These are phyloP conservation scores for Nemania sp. DNA, from an alignment of 2,329 filamentous ascomycete genomes.

Conservation along the genomic window DNA sequence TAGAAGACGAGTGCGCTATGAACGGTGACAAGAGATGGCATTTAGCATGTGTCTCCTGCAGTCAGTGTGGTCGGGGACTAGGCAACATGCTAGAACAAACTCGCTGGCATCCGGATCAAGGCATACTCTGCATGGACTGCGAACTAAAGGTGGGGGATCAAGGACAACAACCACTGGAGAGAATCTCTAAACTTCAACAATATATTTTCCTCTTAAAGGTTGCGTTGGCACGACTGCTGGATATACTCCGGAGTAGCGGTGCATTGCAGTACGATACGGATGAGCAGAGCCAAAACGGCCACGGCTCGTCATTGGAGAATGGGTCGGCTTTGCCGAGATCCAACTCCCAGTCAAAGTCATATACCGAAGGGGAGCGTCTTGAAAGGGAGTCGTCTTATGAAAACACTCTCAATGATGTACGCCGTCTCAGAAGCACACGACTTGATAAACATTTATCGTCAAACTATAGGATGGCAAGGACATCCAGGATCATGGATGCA, in stretches of 20 bases:
- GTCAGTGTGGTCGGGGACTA: constrained; percentile 67
- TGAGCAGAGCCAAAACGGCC: constrained; percentile 69
- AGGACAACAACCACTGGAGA: constrained; percentile 62
- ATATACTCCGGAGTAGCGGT: constrained; percentile 82
- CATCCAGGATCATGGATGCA: constrained; percentile 90
- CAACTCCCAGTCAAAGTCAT: constrained; percentile 75
- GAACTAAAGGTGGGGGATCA: constrained; percentile 59
- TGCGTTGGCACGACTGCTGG: constrained; percentile 84
- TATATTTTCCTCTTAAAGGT: constrained; percentile 93
- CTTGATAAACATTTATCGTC: constrained; percentile 94
- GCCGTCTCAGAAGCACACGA: constrained; percentile 86
- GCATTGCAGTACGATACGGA: constrained; percentile 77
- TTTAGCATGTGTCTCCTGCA: constrained; percentile 78
- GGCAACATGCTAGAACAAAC: constrained; percentile 71
- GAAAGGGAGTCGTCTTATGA: constrained; percentile 81
- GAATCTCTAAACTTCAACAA: constrained; percentile 85
- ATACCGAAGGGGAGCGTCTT: constrained; percentile 66
- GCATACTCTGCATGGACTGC: constrained; percentile 74
- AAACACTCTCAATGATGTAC: constrained; percentile 94
- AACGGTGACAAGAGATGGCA: constrained; percentile 81
- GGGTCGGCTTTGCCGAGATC: constrained; percentile 61
- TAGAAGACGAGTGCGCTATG: constrained; percentile 91
- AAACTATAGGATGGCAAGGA: constrained; percentile 86
- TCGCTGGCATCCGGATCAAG: constrained; percentile 70
- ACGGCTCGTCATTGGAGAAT: constrained; percentile 55